Evolutionary conservation across 495 filamentous ascomycete genomes (phyloP), one percentile per base, ranked within the genome.

Genomic region (Penicillium argentinense): DNA sequence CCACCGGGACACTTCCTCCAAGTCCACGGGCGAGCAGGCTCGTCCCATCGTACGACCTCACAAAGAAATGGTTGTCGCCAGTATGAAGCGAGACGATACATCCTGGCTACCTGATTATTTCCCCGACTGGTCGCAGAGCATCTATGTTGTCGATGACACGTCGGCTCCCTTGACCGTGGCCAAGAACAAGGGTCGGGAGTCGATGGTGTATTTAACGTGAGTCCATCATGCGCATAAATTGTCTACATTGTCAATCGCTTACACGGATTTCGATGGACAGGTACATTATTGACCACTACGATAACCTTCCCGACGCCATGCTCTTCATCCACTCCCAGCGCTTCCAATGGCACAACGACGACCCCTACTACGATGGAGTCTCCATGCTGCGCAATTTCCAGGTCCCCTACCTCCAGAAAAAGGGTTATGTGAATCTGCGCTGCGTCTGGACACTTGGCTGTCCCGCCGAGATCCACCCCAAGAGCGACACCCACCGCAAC

Each of bases 241-340:
- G n/a, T n/a, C n/a, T n/a, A n/a, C n/a, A n/a, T n/a, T n/a, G n/a
- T n/a, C n/a, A n/a, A n/a, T n/a, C n/a, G n/a, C n/a, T n/a, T n/a
- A n/a, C n/a, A n/a, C n/a, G n/a, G n/a, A n/a, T n/a, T n/a, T n/a
- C n/a, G n/a, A n/a, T n/a, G n/a, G n/a, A 21, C 41, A 75, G 72
- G n/a, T 81, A 85, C 54, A 78, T 87, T 17, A 84, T 87, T 56
- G 76, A 83, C 54, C 69, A 78, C 42, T 87, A 87, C 66, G 68
- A 84, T 46, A 63, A 67, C 26, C 77, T 86, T 4, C 76, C 83
- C 2, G 68, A 79, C 17, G 56, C 71, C 12, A 76, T 79, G 47
- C 73, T 86, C 48, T 86, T 86, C 61, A 68, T 81, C 37, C 84
- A 87, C 58, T 73, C 78, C 21, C 60, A 75, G 36, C 78, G 79